Base-by-base conservation (phyloP, 2,329 filamentous ascomycete genomes). In the Trichoderma sp. region DNA sequence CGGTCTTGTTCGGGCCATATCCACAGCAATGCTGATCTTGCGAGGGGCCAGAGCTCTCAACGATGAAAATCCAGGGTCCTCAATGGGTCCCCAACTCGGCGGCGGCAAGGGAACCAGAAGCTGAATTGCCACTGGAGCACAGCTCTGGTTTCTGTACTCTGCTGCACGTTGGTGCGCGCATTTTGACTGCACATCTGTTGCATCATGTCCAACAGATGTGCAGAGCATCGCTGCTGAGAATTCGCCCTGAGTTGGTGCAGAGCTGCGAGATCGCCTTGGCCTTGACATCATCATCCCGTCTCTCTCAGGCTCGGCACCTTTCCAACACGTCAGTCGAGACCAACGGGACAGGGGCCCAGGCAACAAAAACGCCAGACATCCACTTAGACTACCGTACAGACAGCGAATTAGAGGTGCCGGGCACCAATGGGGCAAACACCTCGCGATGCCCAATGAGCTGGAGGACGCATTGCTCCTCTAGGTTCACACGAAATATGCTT, bases 21-120 rank as follows among this genome's bases (percentile, higher is more conserved):
- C 71, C 71, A 73, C 71, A 73, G 60, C 71, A 50, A 62, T 53
- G 69, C 60, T 65, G 71, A 73, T 73, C 68, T 72, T 60, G 71
- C 24, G 71, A 73, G 60, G 71, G 71, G 35, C 59, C 71, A 41
- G 29, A 73, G 71, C 71, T 65, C n/a, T 73, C 45, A 11, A 64
- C 29, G 60, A 53, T 73, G 71, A 29, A 65, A 65, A 73, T 65
- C 71, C 41, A 73, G 71, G 71, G 60, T 73, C 71, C 29, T 64
- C 60, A 21, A 73, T 38, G 71, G 60, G 60, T 65, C 71, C 59
- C 60, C 41, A 16, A 29, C 45, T 73, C 31, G 12, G 59, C 24
- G 41, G 31, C 67, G 33, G 67, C 50, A 60, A 71, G 31, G 41
- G 35, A 50, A 71, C 8, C 18, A 63, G 16, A 21, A 33, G 29